phyloP scores from a whole-genome alignment of 441 rosid genomes.

The Biscutella laevigata region DNA sequence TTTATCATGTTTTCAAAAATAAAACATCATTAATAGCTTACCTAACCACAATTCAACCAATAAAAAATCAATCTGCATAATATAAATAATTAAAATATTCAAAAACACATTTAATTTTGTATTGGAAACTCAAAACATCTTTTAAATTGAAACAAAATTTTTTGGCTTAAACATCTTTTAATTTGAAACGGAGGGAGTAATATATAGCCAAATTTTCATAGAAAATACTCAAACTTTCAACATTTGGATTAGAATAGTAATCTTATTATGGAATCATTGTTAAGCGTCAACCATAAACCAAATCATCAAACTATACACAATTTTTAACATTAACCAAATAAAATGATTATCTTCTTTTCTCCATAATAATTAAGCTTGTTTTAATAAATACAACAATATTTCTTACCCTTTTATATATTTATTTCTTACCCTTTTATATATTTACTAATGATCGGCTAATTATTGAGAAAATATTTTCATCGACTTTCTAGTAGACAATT shows the following conservation, averaged over 20 bases:
- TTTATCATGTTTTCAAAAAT: too few relatives aligned
- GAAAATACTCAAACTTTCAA: not conserved
- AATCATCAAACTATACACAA: conserved; percentile 12
- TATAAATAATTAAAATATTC: too few relatives aligned
- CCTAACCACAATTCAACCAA: too few relatives aligned
- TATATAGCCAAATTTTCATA: not conserved
- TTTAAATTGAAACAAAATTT: too few relatives aligned
- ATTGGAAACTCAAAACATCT: too few relatives aligned
- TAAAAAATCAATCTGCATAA: too few relatives aligned
- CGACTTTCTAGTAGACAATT: not conserved
- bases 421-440: not conserved
- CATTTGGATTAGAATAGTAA: not conserved
- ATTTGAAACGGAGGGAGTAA: too few relatives aligned
- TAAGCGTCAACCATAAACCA: conserved; percentile 18
- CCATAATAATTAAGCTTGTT: not conserved
- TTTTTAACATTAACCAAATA: conserved; percentile 1
- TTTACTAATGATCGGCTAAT: not conserved
- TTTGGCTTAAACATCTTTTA: too few relatives aligned
- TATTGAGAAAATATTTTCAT: not conserved
- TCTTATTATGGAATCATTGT: not conserved
- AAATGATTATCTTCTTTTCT: not conserved
- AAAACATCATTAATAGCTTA: too few relatives aligned
- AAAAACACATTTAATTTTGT: too few relatives aligned
- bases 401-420: too few relatives aligned
- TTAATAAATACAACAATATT: not conserved